Base-by-base conservation (phyloP, 176 grass and related monocot species). In the Triticum turgidum region DNA sequence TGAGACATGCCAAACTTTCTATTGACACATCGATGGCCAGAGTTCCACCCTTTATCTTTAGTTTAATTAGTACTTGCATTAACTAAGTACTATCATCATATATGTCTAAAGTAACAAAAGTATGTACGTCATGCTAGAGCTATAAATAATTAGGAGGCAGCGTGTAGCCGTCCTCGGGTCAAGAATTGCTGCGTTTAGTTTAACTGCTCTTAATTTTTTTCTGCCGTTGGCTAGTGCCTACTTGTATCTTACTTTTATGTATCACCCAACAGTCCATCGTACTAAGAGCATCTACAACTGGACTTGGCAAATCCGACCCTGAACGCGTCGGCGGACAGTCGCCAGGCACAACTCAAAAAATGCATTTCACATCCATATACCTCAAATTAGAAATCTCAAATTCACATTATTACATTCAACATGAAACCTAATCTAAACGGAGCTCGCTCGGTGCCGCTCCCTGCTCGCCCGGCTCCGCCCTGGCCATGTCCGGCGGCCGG, bases 1-100 rank as follows among this genome's bases (percentile, higher is more conserved):
- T 34, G 58, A 66, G 65, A 83, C 56, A 86, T 73, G 89, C 84
- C 89, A 87, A 79, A 90, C 89, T 83, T 79, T 87, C 17, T 45
- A 52, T 86, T 67, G 32, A 83, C 73, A 79, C 80, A 73, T 87
- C 74, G 65, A 33, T 64, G 89, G 84, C 72, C 24, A 77, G 65
- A 83, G 34, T 65, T 87, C 66, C 74, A 78, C 17, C 7, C 8
- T 56, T 86, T 34, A 3, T 30, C 32, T 29, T 86, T 70, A 44
- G 15, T 56, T 18, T 49, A 49, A 14, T 14, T 49, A 49, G 3
- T 6, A 5, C 4, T 79, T 25, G 30, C 84, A 78, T 83, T 86
- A 86, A 20, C 30, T 32, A 52, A 49, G 45, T 49, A 49, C 45
- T 49, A 49, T 14, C 45, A 14, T 49, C 11, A 47, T 44, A 10